Percentiles rank a stretch among this genome's conserved stretches.
These are phyloP conservation scores for Davidsoniella virescens DNA, from an alignment of 2,329 filamentous ascomycete species.

Conservation along the genomic window DNA sequence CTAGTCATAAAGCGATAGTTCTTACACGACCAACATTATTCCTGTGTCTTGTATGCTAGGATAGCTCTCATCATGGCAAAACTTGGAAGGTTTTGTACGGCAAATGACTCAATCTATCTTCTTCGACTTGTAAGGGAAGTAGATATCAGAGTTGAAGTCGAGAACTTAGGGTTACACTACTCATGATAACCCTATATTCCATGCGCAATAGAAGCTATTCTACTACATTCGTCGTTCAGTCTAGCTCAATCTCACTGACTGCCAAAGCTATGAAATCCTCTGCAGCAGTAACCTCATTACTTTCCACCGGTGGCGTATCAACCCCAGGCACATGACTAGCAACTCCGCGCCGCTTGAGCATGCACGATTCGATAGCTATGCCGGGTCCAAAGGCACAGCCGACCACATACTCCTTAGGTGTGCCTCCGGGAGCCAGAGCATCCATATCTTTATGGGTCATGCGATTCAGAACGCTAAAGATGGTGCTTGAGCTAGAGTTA, in stretches of 20 bases:
- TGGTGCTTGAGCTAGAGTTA: conserved; percentile 53
- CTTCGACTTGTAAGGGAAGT: conserved; percentile 31
- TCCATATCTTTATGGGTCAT: conserved; percentile 46
- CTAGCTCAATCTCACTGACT: conserved; percentile 24
- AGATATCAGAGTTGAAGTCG: no score
- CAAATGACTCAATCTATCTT: conserved; percentile 39
- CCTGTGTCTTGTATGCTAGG: conserved; percentile 46
- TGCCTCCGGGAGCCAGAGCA: conserved; percentile 32
- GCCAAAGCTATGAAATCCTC: conserved; percentile 15
- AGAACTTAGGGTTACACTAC: no score
- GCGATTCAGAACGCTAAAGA: conserved; percentile 49
- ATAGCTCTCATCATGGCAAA: conserved; percentile 51
- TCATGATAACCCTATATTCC: no score
- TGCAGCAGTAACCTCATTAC: conserved; percentile 25
- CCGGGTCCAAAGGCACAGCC: conserved; percentile 57
- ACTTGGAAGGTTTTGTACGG: conserved; percentile 46
- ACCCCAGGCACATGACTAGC: conserved; percentile 21
- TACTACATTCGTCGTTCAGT: conserved; percentile 4
- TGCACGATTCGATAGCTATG: conserved; percentile 50
- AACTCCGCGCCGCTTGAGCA: conserved; percentile 35
- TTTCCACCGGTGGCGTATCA: conserved; percentile 37
- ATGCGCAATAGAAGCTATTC: no score
- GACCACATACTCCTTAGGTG: conserved; percentile 40
- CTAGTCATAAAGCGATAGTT: conserved; percentile 40
- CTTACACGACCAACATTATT: conserved; percentile 46